Evolutionary conservation across 2,329 filamentous ascomycete genomes (phyloP).

Genomic region (Graphilbum fragrans): DNA sequence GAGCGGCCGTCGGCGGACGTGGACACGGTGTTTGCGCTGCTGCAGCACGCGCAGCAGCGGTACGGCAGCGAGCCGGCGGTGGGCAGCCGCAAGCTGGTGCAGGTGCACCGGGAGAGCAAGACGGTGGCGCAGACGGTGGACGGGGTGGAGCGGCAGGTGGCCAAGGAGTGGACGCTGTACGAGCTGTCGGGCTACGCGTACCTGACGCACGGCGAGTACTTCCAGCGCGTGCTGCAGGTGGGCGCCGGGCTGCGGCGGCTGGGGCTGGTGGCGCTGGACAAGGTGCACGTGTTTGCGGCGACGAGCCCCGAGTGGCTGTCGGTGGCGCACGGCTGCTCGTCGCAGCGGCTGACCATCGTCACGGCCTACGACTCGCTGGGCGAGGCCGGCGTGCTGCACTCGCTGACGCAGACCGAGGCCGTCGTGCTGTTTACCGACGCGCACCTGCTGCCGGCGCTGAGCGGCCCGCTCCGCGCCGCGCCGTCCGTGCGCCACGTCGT

Average conservation of each 20-base stretch:
- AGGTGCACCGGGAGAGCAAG: conserved; percentile 73
- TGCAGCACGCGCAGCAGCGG: conserved; percentile 53
- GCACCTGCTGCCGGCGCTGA: conserved; percentile 53
- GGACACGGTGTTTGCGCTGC: conserved; percentile 66
- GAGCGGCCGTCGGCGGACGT: conserved; percentile 56
- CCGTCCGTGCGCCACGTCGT: conserved; percentile 46
- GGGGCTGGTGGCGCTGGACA: conserved; percentile 54
- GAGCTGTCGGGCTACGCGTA: conserved; percentile 71
- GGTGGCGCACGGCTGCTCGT: conserved; percentile 62
- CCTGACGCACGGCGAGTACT: conserved; percentile 69
- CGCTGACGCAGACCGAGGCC: conserved; percentile 67
- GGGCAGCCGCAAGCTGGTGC: conserved; percentile 61
- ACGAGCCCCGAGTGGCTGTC: conserved; percentile 79
- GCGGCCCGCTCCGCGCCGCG: conserved; percentile 41
- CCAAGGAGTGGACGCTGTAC: conserved; percentile 87
- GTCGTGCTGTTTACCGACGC: conserved; percentile 82
- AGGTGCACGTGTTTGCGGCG: conserved; percentile 72
- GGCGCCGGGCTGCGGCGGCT: conserved; percentile 65
- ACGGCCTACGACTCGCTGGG: conserved; percentile 93
- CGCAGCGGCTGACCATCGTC: conserved; percentile 83
- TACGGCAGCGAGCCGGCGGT: conserved; percentile 53
- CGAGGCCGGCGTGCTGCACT: conserved; percentile 72
- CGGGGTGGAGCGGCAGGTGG: conserved; percentile 64
- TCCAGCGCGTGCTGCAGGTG: conserved; percentile 54
- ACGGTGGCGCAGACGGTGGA: conserved; percentile 83